Percentiles rank a stretch among this genome's conserved stretches.
Conservation (phyloP, 2,329 filamentous ascomycete species). For the Pyrenochaeta sp. region DNA sequence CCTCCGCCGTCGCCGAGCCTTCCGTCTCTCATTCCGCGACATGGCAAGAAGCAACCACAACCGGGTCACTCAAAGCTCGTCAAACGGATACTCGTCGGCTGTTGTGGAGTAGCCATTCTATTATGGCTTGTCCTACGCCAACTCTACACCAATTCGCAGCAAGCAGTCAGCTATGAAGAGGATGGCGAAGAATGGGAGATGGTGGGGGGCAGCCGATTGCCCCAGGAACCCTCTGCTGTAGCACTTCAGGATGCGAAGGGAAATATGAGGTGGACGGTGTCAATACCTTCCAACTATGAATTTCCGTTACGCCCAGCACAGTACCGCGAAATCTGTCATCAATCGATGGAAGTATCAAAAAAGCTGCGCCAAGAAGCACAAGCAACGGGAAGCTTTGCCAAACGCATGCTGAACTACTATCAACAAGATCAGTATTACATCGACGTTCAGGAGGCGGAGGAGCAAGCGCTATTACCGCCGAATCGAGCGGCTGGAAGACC, state of each 20-base stretch:
- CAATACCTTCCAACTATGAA: slow-evolving; percentile 70
- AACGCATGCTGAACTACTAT: slow-evolving; percentile 62
- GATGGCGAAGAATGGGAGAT: slow-evolving; percentile 67
- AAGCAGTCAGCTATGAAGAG: slow-evolving; percentile 22
- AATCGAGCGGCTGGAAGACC: slow-evolving; percentile 50
- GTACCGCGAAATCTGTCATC: slow-evolving; percentile 74
- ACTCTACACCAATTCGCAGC: slow-evolving; percentile 34
- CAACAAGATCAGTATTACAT: slow-evolving; percentile 73
- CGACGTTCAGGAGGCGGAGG: slow-evolving; percentile 76
- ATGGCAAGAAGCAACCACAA: slow-evolving; percentile 68
- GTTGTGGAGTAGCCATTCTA: slow-evolving; percentile 57
- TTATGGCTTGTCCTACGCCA: slow-evolving; percentile 59
- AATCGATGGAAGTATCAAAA: slow-evolving; percentile 71
- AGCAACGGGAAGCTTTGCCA: slow-evolving; percentile 33
- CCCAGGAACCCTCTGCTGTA: slow-evolving; percentile 76
- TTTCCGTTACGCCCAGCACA: slow-evolving; percentile 74
- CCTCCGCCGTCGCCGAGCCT: slow-evolving; percentile 76
- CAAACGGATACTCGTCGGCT: slow-evolving; percentile 64
- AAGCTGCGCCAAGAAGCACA: slow-evolving; percentile 50
- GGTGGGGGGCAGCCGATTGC: slow-evolving; percentile 71
- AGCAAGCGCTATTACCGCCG: slow-evolving; percentile 66
- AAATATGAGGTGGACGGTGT: slow-evolving; percentile 79
- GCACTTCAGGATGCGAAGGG: slow-evolving; percentile 72
- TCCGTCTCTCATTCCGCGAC: slow-evolving; percentile 71
- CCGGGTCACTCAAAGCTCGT: slow-evolving; percentile 64